Conservation (phyloP, 441 rosid genomes). For the Oxalis stricta region DNA sequence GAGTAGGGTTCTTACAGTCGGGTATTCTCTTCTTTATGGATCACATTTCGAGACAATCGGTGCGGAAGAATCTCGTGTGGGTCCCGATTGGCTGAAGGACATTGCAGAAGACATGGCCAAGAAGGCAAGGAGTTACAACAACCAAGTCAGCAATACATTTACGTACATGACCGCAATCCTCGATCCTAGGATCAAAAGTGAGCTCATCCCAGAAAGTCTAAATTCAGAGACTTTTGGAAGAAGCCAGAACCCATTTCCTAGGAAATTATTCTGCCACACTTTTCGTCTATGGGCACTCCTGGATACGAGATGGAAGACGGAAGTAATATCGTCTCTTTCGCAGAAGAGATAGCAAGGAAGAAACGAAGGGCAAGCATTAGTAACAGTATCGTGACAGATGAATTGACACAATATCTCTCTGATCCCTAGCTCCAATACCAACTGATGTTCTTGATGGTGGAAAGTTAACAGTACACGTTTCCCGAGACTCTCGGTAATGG, state of each 20-base stretch:
- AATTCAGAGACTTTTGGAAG: conserved; percentile 59
- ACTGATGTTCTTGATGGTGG: conserved; percentile 96
- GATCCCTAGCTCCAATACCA: conserved; percentile 80
- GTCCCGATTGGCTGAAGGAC: conserved; percentile 68
- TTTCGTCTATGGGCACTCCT: conserved; percentile 40
- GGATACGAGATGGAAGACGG: conserved; percentile 65
- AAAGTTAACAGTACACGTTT: conserved; percentile 68
- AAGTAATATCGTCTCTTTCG: conserved; percentile 71
- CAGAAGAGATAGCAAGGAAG: conserved; percentile 84
- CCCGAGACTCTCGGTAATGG: conserved; percentile 76
- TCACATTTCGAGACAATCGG: conserved; percentile 75
- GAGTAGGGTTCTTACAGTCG: conserved; percentile 59
- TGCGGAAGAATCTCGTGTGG: conserved; percentile 48
- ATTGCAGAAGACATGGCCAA: conserved; percentile 81
- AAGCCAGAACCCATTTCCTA: conserved; percentile 67
- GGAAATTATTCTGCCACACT: conserved; percentile 57
- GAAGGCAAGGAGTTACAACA: conserved; percentile 59
- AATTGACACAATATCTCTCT: conserved; percentile 75
- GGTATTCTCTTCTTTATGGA: conserved; percentile 90
- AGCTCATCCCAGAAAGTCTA: conserved; percentile 71
- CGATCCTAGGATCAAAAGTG: conserved; percentile 79
- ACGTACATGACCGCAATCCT: conserved; percentile 79
- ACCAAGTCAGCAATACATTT: conserved; percentile 64
- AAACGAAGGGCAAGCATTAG: conserved; percentile 72
- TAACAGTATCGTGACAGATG: conserved; percentile 49